These are phyloP conservation scores for Phytopythium kandeliae DNA, from an alignment of 352 stramenopile species.

Conservation along the genomic window DNA sequence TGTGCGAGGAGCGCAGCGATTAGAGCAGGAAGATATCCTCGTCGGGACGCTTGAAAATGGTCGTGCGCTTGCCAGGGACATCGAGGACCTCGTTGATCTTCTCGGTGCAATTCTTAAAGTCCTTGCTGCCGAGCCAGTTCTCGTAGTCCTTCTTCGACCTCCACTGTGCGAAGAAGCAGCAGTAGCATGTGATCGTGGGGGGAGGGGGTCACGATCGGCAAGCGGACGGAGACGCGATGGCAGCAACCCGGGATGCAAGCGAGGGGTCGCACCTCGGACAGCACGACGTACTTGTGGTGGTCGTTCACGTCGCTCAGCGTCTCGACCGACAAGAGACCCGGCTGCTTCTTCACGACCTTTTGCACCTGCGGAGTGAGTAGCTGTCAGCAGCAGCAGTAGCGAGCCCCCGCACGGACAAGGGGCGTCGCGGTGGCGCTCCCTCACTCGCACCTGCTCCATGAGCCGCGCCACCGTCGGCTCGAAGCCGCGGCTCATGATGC, in stretches of 20 bases:
- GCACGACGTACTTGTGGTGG: conserved; percentile 85
- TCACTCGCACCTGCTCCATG: conserved; percentile 58
- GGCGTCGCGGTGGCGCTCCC: neutral
- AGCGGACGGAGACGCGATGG: no score
- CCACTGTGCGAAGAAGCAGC: conserved; percentile 36
- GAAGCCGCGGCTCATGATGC: conserved; percentile 80
- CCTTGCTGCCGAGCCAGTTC: conserved; percentile 66
- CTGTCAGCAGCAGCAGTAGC: neutral
- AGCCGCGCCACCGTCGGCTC: conserved; percentile 72
- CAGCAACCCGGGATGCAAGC: neutral
- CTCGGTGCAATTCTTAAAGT: conserved; percentile 72
- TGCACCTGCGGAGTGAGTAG: conserved; percentile 35
- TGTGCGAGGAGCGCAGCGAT: neutral
- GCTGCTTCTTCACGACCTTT: conserved; percentile 66
- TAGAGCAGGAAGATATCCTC: conserved; percentile 86
- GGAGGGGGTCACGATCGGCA: neutral
- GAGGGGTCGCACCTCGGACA: conserved; percentile 55
- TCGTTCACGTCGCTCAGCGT: conserved; percentile 78
- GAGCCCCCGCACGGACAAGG: no score
- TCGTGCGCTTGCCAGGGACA: conserved; percentile 79
- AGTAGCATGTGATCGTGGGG: neutral
- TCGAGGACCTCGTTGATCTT: conserved; percentile 87
- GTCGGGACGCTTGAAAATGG: conserved; percentile 73
- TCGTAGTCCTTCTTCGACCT: conserved; percentile 78
- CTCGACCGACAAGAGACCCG: conserved; percentile 73